Percentiles rank a stretch among this genome's conserved stretches.
phyloP scores from a whole-genome alignment of 2,329 filamentous ascomycete species.

The Phaeosphaeriaceae sp. region DNA sequence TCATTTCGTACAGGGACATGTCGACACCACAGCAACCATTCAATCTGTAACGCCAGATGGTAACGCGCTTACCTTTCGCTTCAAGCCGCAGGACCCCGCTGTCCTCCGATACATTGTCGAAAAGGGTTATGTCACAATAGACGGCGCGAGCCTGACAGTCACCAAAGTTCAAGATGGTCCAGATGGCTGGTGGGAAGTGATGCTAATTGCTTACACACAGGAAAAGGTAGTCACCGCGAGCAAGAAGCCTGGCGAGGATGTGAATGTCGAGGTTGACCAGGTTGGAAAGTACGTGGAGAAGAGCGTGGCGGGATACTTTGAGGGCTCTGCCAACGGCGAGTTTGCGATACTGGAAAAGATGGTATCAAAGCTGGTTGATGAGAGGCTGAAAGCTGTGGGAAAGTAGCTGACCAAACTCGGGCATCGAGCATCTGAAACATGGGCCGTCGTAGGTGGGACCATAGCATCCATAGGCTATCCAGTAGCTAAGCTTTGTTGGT shows the following conservation, averaged over 20 bases:
- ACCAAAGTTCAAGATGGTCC: constrained; percentile 81
- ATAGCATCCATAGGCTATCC: neutral
- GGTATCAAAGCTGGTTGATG: constrained; percentile 73
- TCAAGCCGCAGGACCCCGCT: constrained; percentile 71
- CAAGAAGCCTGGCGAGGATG: constrained; percentile 79
- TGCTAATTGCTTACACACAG: constrained; percentile 97
- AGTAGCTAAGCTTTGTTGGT: constrained; percentile 1
- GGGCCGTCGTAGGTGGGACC: neutral
- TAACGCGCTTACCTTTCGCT: constrained; percentile 86
- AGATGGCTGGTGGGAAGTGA: constrained; percentile 90
- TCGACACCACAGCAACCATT: constrained; percentile 86
- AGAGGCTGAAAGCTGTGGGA: constrained; percentile 60
- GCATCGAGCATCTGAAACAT: neutral
- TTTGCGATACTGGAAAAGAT: constrained; percentile 60
- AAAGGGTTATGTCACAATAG: constrained; percentile 94
- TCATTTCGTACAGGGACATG: constrained; percentile 97
- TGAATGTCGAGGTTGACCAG: constrained; percentile 95
- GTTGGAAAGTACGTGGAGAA: constrained; percentile 87
- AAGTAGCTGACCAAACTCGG: constrained; percentile 21
- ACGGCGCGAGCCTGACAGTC: constrained; percentile 92
- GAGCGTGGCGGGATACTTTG: constrained; percentile 82
- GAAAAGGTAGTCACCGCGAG: constrained; percentile 82
- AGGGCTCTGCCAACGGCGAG: constrained; percentile 59
- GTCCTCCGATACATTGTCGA: constrained; percentile 89
- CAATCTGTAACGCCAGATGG: constrained; percentile 77